These are phyloP conservation scores for Saturnispora galanensis DNA, from an alignment of 805 yeast species.

Conservation along the genomic window DNA sequence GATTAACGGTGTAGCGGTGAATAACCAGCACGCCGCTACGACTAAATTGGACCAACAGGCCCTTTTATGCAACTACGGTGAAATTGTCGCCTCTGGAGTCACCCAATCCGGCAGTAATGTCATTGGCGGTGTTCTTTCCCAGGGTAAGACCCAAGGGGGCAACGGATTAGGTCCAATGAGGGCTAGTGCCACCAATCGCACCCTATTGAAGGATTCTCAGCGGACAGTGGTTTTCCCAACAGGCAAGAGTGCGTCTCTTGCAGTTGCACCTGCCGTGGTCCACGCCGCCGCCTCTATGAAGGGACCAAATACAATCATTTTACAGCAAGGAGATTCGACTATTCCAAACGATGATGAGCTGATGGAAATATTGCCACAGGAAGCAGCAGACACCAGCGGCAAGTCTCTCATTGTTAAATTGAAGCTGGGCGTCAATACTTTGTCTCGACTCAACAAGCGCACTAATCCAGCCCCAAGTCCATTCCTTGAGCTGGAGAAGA, in stretches of 20 bases:
- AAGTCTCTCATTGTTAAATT: slow-evolving; percentile 2
- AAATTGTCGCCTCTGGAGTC: slow-evolving; percentile 55
- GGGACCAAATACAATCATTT: slow-evolving; percentile 1
- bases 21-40: not conserved
- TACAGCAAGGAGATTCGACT: slow-evolving; percentile 7
- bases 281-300: not conserved
- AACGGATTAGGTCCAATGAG: slow-evolving; percentile 56
- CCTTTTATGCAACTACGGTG: slow-evolving; percentile 34
- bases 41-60: slow-evolving; percentile 12
- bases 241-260: not conserved
- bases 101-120: slow-evolving; percentile 17
- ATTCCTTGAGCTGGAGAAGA: slow-evolving; percentile 1
- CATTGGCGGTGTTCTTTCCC: slow-evolving; percentile 10
- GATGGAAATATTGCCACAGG: not conserved
- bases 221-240: slow-evolving; percentile 5
- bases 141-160: slow-evolving; percentile 18
- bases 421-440: not conserved
- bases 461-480: not conserved
- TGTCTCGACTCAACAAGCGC: not conserved
- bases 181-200: slow-evolving; percentile 46
- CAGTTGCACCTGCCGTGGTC: too few species aligned
- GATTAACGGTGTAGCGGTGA: too few species aligned
- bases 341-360: slow-evolving; percentile 6
- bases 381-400: not conserved
- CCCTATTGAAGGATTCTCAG: slow-evolving; percentile 29